Conservation (phyloP, 2,329 filamentous ascomycete genomes). For the Pseudocercospora macadamiae region DNA sequence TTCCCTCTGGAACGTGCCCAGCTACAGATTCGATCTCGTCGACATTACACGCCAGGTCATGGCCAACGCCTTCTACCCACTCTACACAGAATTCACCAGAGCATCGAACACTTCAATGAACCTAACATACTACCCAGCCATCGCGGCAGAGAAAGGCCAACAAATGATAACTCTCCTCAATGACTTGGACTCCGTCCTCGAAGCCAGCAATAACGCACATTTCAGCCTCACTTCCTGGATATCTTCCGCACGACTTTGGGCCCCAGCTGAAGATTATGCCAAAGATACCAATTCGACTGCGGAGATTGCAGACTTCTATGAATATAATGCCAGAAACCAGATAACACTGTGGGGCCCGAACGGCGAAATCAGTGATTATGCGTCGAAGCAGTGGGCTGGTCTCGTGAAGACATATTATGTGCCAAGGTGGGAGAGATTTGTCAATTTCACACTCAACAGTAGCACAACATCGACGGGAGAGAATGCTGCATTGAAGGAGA, state of each 20-base stretch:
- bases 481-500: constrained; percentile 20
- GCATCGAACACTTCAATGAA: constrained; percentile 37
- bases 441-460: constrained; percentile 42
- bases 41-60: constrained; percentile 55
- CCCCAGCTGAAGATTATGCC: constrained; percentile 15
- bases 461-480: constrained; percentile 19
- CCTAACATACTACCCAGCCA: constrained; percentile 27
- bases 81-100: constrained; percentile 44
- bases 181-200: constrained; percentile 48
- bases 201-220: constrained; percentile 41
- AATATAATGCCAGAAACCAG: constrained; percentile 55
- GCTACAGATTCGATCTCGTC: constrained; percentile 53
- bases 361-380: constrained; percentile 55
- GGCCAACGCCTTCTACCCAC: constrained; percentile 49
- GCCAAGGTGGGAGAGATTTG: constrained; percentile 52
- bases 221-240: constrained; percentile 52
- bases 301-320: constrained; percentile 42
- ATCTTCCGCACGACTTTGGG: constrained; percentile 41
- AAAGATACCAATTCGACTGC: background rate
- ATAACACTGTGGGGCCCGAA: constrained; percentile 55
- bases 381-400: constrained; percentile 54
- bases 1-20: constrained; percentile 45
- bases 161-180: constrained; percentile 41
- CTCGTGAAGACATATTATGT: constrained; percentile 53
- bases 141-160: constrained; percentile 29